Percentiles rank a stretch among this genome's conserved stretches.
These are phyloP conservation scores for Knufia fluminis DNA, from an alignment of 2,329 filamentous ascomycete genomes.

Conservation along the genomic window DNA sequence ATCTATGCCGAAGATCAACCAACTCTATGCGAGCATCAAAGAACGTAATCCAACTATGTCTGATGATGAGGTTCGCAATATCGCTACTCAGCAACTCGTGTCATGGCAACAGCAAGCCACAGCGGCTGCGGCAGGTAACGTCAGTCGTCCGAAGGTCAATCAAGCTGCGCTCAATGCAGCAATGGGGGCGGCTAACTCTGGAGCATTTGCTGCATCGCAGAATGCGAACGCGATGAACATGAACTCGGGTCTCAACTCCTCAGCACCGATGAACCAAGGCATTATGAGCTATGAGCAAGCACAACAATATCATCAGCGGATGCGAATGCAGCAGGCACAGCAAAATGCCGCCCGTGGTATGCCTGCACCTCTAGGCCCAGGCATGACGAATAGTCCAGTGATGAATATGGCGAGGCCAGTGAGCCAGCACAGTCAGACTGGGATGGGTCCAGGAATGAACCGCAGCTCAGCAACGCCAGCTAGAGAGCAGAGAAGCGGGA, in stretches of 20 bases:
- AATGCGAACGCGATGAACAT: constrained; percentile 20
- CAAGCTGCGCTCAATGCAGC: constrained; percentile 45
- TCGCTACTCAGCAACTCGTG: constrained; percentile 44
- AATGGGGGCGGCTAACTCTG: constrained; percentile 35
- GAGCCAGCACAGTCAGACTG: constrained; percentile 22
- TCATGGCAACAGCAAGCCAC: constrained; percentile 37
- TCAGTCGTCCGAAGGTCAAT: constrained; percentile 31
- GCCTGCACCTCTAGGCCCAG: constrained; percentile 19
- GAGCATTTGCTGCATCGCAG: constrained; percentile 25
- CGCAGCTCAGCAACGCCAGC: constrained; percentile 36
- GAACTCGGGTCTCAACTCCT: constrained; percentile 21
- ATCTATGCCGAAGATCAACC: constrained; percentile 46
- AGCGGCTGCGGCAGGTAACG: constrained; percentile 25
- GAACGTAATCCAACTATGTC: constrained; percentile 43
- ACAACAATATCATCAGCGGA: constrained; percentile 45
- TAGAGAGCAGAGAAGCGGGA: constrained; percentile 37
- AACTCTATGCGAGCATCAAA: constrained; percentile 44
- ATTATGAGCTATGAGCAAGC: constrained; percentile 40
- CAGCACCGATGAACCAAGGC: constrained; percentile 11
- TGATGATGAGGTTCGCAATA: constrained; percentile 44
- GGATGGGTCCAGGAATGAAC: constrained; percentile 27
- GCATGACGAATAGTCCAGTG: constrained; percentile 34
- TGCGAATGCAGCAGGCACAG: constrained; percentile 41
- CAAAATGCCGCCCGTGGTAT: constrained; percentile 26
- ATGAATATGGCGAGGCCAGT: constrained; percentile 32